phyloP scores from a whole-genome alignment of 1,284 basidiomycete species.

The Marasmius sp. region DNA sequence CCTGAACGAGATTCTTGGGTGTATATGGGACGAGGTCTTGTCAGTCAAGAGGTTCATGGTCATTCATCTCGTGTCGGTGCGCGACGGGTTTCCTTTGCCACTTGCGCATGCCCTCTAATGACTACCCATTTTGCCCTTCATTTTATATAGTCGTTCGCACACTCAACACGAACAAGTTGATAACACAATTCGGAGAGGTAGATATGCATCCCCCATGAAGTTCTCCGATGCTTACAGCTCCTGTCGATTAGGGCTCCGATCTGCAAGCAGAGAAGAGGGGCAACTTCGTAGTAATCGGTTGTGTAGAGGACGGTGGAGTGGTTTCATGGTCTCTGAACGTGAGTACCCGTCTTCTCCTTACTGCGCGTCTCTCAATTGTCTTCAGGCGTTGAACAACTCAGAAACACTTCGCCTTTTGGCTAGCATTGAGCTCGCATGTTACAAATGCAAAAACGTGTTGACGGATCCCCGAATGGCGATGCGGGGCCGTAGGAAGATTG shows the following conservation, averaged over 20 bases:
- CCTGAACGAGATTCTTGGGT: constrained; percentile 79
- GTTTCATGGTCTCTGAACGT: constrained; percentile 85
- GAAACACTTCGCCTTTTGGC: constrained; percentile 77
- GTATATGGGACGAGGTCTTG: constrained; percentile 73
- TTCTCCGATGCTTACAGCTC: not conserved
- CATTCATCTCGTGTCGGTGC: constrained; percentile 75
- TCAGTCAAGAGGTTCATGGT: constrained; percentile 68
- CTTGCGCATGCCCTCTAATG: not conserved
- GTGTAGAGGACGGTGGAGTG: constrained; percentile 67
- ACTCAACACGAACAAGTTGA: constrained; percentile 61
- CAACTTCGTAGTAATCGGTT: constrained; percentile 79
- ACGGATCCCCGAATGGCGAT: constrained; percentile 61
- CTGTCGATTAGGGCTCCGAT: constrained; percentile 52
- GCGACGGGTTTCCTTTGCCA: constrained; percentile 24
- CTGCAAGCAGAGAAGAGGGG: constrained; percentile 81
- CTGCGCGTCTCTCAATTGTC: not conserved
- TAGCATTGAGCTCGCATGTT: constrained; percentile 79
- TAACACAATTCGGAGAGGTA: constrained; percentile 73
- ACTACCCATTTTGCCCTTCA: constrained; percentile 12
- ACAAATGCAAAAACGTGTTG: constrained; percentile 65
- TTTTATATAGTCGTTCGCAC: constrained; percentile 60
- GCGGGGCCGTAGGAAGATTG: constrained; percentile 66
- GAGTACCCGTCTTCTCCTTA: constrained; percentile 18
- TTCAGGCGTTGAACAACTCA: constrained; percentile 73
- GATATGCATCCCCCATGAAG: constrained; percentile 6